phyloP scores from a whole-genome alignment of 441 rosid species.

The Metrosideros polymorpha region DNA sequence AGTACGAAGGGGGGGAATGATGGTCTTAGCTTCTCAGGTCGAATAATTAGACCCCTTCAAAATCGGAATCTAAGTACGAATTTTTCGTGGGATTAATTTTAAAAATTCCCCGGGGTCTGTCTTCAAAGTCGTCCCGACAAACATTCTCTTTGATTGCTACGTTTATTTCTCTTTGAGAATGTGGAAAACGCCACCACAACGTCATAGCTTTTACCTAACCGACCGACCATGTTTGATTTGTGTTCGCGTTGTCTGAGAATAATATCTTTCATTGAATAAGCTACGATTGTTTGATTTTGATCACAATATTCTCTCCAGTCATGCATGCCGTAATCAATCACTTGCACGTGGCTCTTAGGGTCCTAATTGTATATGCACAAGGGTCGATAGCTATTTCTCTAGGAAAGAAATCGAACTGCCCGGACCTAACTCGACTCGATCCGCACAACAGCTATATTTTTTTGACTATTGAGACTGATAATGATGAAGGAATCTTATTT shows the following conservation, averaged over 20 bases:
- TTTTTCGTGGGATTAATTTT: not conserved
- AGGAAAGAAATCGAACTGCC: not conserved
- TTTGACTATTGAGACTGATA: not conserved
- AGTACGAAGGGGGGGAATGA: not conserved
- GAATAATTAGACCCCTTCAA: not conserved
- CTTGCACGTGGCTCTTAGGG: conserved; percentile 19
- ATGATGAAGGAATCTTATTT: not conserved
- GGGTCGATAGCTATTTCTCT: not conserved
- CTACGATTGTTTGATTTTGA: not conserved
- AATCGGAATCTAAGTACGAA: not conserved
- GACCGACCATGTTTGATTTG: conserved; percentile 15
- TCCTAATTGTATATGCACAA: not conserved
- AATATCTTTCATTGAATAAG: not conserved
- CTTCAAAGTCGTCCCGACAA: not conserved
- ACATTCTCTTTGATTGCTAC: not conserved
- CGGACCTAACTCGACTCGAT: not conserved
- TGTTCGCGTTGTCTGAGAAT: conserved; percentile 1
- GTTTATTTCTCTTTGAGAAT: not conserved
- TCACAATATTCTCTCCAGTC: not conserved
- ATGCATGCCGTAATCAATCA: not conserved
- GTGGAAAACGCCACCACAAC: not conserved
- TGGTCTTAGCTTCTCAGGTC: not conserved
- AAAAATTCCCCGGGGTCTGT: not conserved
- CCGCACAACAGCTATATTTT: not conserved
- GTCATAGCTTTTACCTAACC: conserved; percentile 15